Conservation (phyloP, 164 flowering plant genomes). For the Sedum album region DNA sequence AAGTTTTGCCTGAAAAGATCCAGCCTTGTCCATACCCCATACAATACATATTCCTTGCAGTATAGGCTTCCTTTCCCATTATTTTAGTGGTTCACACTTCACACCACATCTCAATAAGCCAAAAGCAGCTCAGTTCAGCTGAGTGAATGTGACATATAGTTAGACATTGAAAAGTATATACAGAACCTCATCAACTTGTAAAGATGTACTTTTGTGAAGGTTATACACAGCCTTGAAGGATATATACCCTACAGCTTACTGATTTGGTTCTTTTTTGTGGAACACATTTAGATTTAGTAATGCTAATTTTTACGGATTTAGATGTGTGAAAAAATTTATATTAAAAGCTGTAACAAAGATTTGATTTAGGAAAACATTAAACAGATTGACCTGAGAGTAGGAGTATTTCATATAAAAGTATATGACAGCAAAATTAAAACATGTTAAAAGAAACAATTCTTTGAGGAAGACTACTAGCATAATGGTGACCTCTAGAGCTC, state of each 20-base stretch:
- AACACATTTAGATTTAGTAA: too few relatives aligned
- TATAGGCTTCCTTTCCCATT: constrained; percentile 8
- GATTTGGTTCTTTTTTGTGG: too few relatives aligned
- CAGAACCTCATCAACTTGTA: constrained; percentile 14
- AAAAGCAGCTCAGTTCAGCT: constrained; percentile 26
- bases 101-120: constrained; percentile 23
- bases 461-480: neutral
- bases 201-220: constrained; percentile 4
- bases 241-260: too few relatives aligned
- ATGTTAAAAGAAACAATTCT: too few relatives aligned
- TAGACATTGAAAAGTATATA: constrained; percentile 11
- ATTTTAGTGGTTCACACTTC: constrained; percentile 10
- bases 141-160: constrained; percentile 15
- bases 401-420: neutral
- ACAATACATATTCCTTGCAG: constrained; percentile 11
- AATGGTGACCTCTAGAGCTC: neutral
- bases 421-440: neutral
- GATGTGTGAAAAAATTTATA: too few relatives aligned
- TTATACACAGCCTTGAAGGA: too few relatives aligned
- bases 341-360: neutral
- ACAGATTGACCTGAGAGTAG: neutral
- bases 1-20: constrained; percentile 29
- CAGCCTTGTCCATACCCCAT: neutral
- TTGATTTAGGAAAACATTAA: too few relatives aligned
- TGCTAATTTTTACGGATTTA: too few relatives aligned